phyloP scores from a whole-genome alignment of 1,284 basidiomycete genomes.

The Ceratobasidium sp. region DNA sequence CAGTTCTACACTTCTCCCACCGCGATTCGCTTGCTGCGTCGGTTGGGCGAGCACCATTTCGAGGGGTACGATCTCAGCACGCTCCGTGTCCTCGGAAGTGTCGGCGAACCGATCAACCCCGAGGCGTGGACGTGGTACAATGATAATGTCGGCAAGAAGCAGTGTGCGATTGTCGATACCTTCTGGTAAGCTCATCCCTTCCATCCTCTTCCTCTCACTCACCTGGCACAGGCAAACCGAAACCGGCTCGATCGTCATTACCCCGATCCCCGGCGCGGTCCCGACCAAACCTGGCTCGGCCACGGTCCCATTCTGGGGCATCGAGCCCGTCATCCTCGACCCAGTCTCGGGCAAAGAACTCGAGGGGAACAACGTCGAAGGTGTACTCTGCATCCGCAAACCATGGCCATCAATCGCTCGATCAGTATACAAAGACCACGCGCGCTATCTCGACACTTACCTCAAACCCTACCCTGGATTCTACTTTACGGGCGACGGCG shows the following conservation, averaged over 20 bases:
- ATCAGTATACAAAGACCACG: conserved; percentile 93
- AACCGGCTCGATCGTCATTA: conserved; percentile 95
- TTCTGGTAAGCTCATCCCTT: conserved; percentile 71
- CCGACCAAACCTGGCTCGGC: conserved; percentile 97
- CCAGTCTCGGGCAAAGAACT: conserved; percentile 82
- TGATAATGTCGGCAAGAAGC: conserved; percentile 88
- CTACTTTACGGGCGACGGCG: conserved; percentile 98
- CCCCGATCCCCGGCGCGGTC: conserved; percentile 95
- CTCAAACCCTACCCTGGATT: conserved; percentile 90
- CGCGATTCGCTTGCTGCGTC: conserved; percentile 91
- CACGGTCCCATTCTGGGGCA: conserved; percentile 98
- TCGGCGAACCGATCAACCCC: conserved; percentile 99
- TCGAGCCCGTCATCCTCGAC: conserved; percentile 91
- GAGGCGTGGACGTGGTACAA: conserved; percentile 99
- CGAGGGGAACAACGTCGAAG: conserved; percentile 88
- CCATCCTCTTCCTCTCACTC: neutral
- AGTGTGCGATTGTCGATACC: conserved; percentile 97
- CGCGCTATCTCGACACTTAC: conserved; percentile 93
- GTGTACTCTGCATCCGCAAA: conserved; percentile 86
- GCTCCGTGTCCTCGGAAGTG: conserved; percentile 90
- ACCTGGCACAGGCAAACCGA: conserved; percentile 84
- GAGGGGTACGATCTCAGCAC: conserved; percentile 86
- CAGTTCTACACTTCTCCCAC: conserved; percentile 96
- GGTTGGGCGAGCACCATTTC: conserved; percentile 90
- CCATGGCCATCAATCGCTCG: conserved; percentile 99